phyloP scores from a whole-genome alignment of 106 monocot species.

The Acanthochlamys bracteata region DNA sequence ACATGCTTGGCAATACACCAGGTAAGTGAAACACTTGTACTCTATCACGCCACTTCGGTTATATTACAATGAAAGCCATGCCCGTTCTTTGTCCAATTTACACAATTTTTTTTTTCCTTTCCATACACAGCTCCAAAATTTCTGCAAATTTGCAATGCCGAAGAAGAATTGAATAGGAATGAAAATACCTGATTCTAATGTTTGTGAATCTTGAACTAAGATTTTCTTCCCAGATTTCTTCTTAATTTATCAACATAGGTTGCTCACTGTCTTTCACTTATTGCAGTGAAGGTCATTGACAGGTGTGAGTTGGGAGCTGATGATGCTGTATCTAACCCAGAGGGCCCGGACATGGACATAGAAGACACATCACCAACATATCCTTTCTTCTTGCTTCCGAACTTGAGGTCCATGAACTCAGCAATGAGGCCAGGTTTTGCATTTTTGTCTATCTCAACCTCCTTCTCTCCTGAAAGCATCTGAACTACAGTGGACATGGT shows the following conservation, averaged over 20 bases:
- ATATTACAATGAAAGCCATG: background rate
- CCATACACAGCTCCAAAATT: slow-evolving; percentile 3
- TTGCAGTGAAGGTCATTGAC: slow-evolving; percentile 32
- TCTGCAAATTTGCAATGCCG: no score
- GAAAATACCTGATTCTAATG: background rate
- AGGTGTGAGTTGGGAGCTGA: slow-evolving; percentile 15
- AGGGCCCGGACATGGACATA: slow-evolving; percentile 14
- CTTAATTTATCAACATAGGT: background rate
- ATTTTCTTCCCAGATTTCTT: background rate
- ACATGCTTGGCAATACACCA: no score
- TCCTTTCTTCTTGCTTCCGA: slow-evolving; percentile 19
- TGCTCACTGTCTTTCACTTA: slow-evolving; percentile 23
- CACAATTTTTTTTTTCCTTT: background rate
- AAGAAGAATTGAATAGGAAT: background rate
- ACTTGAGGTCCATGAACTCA: slow-evolving; percentile 60
- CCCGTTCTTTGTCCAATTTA: background rate
- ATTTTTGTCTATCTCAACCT: slow-evolving; percentile 14
- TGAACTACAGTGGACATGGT: slow-evolving; percentile 44
- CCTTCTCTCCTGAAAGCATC: slow-evolving; percentile 36
- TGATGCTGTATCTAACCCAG: background rate
- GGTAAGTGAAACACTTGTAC: no score
- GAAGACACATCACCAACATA: background rate
- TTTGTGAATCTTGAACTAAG: background rate
- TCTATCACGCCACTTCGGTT: no score
- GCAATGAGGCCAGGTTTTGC: slow-evolving; percentile 52